A percentile compares a stretch with the other conserved stretches of the same genome.
phyloP scores from a whole-genome alignment of 2,329 filamentous ascomycete species.

The Aspergillus quadricinctus region DNA sequence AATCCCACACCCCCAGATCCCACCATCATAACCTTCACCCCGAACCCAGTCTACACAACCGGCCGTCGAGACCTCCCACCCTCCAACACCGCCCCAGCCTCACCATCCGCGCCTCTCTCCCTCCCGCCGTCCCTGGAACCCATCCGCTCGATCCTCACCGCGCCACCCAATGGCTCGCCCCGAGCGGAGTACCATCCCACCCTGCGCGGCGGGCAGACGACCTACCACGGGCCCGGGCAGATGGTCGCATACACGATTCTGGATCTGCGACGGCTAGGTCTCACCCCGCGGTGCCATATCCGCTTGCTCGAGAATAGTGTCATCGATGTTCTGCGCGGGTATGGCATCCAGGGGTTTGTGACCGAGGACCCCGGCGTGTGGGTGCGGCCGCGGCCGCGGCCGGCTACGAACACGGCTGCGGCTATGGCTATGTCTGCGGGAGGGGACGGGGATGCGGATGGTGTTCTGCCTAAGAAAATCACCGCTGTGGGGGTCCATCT shows the following conservation, averaged over 20 bases:
- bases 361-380: conserved; percentile 83
- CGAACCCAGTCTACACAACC: conserved; percentile 80
- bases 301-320: conserved; percentile 72
- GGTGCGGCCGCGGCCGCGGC: conserved; percentile 42
- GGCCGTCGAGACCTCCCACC: conserved; percentile 68
- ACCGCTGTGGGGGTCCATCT: conserved; percentile 91
- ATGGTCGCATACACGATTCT: conserved; percentile 87
- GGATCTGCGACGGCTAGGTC: conserved; percentile 66
- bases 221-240: conserved; percentile 93
- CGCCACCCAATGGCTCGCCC: conserved; percentile 23
- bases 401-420: not conserved
- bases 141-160: conserved; percentile 31
- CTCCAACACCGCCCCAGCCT: conserved; percentile 27
- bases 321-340: conserved; percentile 59
- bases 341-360: conserved; percentile 58
- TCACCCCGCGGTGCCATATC: conserved; percentile 74
- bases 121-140: conserved; percentile 34
- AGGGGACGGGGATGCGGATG: not conserved
- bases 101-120: conserved; percentile 27
- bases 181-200: conserved; percentile 63
- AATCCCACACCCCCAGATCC: conserved; percentile 53
- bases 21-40: conserved; percentile 76
- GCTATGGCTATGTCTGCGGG: not conserved
- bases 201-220: conserved; percentile 82
- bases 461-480: conserved; percentile 58